Evolutionary conservation across 345 rosid genomes (phyloP), one percentile per base, ranked within the genome.

Genomic region (Pistacia atlantica): DNA sequence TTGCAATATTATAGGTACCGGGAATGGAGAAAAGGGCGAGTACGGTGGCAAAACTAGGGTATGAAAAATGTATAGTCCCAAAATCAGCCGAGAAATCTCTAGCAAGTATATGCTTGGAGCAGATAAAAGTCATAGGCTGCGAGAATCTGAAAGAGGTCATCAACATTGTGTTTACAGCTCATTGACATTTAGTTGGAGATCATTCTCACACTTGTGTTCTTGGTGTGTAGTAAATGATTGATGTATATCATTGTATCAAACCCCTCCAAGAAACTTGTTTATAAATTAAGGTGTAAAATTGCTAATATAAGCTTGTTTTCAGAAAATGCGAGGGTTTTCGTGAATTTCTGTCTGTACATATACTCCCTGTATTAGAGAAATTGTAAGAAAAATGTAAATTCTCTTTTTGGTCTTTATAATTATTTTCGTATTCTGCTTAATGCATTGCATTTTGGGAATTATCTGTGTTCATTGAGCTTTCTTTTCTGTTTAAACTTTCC

Each of bases 31-130:
- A 93, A 79, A 88, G 98, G 79, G 87, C 90, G 11, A 74, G 80
- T 68, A 93, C 96, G 0, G 82, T 89, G 22, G 97, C 94, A 51
- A 87, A 93, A 83, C 87, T 95, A 38, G 98, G 98, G 28, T 95
- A 91, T 64, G 83, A 78, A 67, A 87, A 80, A 83, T 93, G 98
- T 58, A 80, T 95, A 20, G 90, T 95, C 61, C 98, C 98, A 1
- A 78, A 83, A 76, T 84, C 94, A 20, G 88, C 86, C 35, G 89
- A 78, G 82, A 87, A 82, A 66, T 81, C 82, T 57, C 77, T 91
- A 3, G 80, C 80, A 59, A 68, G 77, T 69, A 59, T 82, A 16
- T 81, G 75, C 78, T 75, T 80, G 9, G 80, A 87, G 35, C 83
- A 78, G 54, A 78, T 87, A 82, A 70, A 82, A 80, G 75, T 95